A percentile compares a stretch with the other conserved stretches of the same genome.
Conservation (phyloP, 2,329 filamentous ascomycete genomes). For the Lachnellula occidentalis region DNA sequence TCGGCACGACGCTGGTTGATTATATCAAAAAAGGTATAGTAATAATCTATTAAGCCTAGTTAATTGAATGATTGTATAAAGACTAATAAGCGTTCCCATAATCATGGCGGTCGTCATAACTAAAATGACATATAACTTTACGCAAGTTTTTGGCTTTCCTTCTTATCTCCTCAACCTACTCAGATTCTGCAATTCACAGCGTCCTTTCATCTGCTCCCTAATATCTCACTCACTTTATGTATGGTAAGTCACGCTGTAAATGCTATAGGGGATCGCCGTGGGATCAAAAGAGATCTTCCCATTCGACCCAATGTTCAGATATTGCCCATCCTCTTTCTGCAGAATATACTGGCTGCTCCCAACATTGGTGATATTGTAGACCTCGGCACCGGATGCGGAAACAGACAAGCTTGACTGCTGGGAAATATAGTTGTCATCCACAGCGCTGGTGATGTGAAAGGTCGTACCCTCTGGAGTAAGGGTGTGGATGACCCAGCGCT, state of each 20-base stretch:
- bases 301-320: constrained; percentile 16
- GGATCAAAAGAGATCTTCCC: constrained; percentile 16
- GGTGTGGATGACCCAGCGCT: constrained; percentile 46
- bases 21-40: too few species aligned
- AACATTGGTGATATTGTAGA: constrained; percentile 23
- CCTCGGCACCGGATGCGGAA: constrained; percentile 20
- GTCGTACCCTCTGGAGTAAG: constrained; percentile 12
- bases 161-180: too few species aligned
- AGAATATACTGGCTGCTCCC: constrained; percentile 23
- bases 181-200: too few species aligned
- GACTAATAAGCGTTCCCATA: too few species aligned
- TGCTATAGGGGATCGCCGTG: constrained; percentile 15
- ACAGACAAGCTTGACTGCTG: constrained; percentile 17
- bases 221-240: too few species aligned
- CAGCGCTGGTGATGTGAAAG: constrained; percentile 36
- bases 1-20: too few species aligned
- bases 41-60: too few species aligned
- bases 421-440: constrained; percentile 35
- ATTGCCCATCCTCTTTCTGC: constrained; percentile 25
- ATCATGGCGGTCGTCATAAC: too few species aligned
- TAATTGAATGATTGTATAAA: too few species aligned
- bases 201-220: too few species aligned
- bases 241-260: constrained; percentile 22
- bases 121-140: too few species aligned
- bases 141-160: too few species aligned